Evolutionary conservation across 2,329 filamentous ascomycete species (phyloP), one percentile per base, ranked within the genome.

Genomic region (Bisporella sp.): DNA sequence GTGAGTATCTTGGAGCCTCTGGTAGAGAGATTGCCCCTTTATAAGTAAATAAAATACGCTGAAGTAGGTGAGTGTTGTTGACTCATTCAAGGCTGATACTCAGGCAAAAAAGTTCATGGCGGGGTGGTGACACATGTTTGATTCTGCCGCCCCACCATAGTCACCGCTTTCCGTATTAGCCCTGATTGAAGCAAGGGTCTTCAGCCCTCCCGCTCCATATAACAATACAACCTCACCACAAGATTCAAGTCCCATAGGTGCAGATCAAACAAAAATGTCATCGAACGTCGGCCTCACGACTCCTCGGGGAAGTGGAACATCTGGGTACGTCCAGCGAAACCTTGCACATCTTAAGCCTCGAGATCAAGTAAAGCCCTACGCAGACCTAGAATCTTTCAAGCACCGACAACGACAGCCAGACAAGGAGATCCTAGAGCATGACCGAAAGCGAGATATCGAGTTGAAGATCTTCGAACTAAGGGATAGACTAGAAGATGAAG

Each of bases 261-360:
- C 4, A 37, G n/a, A 37, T n/a, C 35, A n/a, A 30, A 47, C 31
- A 85, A 13, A 79, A 78, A 97, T 97, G 93, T 93, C 91, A 54
- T 90, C 93, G 59, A 99, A 99, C 73, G 93, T 99, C 64, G 95
- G 93, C 51, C 89, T 99, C 62, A 84, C 86, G 51, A 99, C 93
- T 4, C 93, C 93, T 3, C 85, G 93, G 64, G 93, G 93, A 59
- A 95, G 88, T 66, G 93, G 93, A 45, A 99, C 93, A 51, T 97
- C 92, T 1, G 93, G 93, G 66, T 97, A 97, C 68, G 92, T 99
- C 50, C 92, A 97, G 71, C 89, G 90, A 69, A 99, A 97, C 73
- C 82, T 90, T 35, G 93, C 93, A 13, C 84, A 92, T 66, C 82
- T 96, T 61, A 83, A 79, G 65, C 90, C 88, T 31, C 90, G 92